Conservation (phyloP, 192 early-diverging fungal species). For the Rhizophlyctis rosea region DNA sequence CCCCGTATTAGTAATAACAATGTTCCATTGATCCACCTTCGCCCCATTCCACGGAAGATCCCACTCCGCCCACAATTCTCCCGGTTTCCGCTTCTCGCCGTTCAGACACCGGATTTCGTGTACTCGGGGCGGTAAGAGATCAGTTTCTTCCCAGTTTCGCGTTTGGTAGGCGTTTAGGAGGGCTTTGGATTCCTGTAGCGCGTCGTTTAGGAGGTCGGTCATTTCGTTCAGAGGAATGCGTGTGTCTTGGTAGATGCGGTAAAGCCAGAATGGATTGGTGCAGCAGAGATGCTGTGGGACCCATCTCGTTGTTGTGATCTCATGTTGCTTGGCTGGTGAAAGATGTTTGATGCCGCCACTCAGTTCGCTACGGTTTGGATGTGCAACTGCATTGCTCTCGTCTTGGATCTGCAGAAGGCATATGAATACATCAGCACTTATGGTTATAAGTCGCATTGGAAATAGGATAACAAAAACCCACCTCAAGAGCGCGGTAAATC, state of each 20-base stretch:
- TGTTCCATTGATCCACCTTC: slow-evolving; percentile 36
- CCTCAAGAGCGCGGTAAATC: slow-evolving; percentile 50
- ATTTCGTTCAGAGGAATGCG: slow-evolving; percentile 36
- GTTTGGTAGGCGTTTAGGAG: slow-evolving; percentile 2
- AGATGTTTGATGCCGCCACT: slow-evolving; percentile 38
- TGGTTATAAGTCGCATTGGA: neutral
- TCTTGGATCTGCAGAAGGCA: slow-evolving; percentile 33
- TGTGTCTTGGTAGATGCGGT: slow-evolving; percentile 55
- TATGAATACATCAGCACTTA: neutral
- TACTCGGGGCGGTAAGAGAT: slow-evolving; percentile 26
- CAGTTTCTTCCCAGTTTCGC: slow-evolving; percentile 11
- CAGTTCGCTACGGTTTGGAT: slow-evolving; percentile 29
- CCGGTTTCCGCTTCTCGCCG: slow-evolving; percentile 19
- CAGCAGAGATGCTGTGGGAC: slow-evolving; percentile 49
- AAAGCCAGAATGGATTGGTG: slow-evolving; percentile 47
- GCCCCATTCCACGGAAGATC: slow-evolving; percentile 37
- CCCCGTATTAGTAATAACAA: slow-evolving; percentile 22
- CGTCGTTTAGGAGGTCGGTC: slow-evolving; percentile 28
- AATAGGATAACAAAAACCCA: slow-evolving; percentile 3
- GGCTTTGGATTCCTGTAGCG: slow-evolving; percentile 32
- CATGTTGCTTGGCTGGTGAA: slow-evolving; percentile 27
- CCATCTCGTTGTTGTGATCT: slow-evolving; percentile 25
- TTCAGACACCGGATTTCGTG: slow-evolving; percentile 35
- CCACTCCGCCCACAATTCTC: slow-evolving; percentile 44
- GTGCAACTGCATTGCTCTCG: slow-evolving; percentile 23